phyloP scores from a whole-genome alignment of 371 early-diverging fungal species.

The Gilbertella persicaria region DNA sequence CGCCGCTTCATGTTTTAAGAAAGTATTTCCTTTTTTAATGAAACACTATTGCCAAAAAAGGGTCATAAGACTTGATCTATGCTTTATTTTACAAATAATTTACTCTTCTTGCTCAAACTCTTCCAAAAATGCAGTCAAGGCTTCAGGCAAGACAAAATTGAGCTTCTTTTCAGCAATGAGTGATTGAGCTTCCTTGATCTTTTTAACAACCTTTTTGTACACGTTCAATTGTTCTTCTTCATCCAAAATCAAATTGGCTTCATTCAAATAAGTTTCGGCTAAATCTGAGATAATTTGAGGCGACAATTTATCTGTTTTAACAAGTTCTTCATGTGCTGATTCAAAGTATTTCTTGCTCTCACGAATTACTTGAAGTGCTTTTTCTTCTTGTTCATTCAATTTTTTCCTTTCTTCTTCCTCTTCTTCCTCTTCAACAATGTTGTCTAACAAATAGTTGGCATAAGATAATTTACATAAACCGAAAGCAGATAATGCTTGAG shows the following conservation, averaged over 20 bases:
- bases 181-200: slow-evolving; percentile 33
- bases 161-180: slow-evolving; percentile 27
- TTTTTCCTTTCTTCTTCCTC: slow-evolving; percentile 32
- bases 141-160: slow-evolving; percentile 45
- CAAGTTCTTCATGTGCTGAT: slow-evolving; percentile 26
- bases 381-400: slow-evolving; percentile 32
- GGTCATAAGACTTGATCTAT: no score
- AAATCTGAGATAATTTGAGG: slow-evolving; percentile 40
- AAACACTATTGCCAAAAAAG: no score
- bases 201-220: slow-evolving; percentile 34
- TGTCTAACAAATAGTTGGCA: slow-evolving; percentile 45
- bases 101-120: slow-evolving; percentile 32
- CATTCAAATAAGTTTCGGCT: slow-evolving; percentile 42
- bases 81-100: background rate
- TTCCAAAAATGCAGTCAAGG: slow-evolving; percentile 40
- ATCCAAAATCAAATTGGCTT: slow-evolving; percentile 40
- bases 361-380: slow-evolving; percentile 37
- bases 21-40: no score
- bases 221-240: slow-evolving; percentile 39
- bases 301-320: slow-evolving; percentile 18
- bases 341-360: slow-evolving; percentile 39
- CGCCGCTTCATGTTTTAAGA: no score
- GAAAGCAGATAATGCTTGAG: slow-evolving; percentile 33
- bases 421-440: slow-evolving; percentile 25
- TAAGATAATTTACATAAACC: slow-evolving; percentile 38